These are phyloP conservation scores for Sporothrix phasma DNA, from an alignment of 2,329 filamentous ascomycete species.

Conservation along the genomic window DNA sequence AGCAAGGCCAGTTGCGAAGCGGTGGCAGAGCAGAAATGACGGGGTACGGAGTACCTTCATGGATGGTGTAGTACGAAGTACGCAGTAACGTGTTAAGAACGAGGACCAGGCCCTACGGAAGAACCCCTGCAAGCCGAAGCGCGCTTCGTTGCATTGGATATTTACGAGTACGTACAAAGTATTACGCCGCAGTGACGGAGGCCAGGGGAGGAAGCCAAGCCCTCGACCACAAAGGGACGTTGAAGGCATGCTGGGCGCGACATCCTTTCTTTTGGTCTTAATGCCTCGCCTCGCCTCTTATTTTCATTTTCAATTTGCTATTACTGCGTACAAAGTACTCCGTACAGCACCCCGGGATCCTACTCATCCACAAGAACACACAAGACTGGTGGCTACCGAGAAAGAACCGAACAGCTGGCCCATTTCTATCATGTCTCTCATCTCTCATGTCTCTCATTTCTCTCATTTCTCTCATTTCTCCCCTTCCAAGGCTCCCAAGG, in stretches of 20 bases:
- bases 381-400: slow-evolving; percentile 1
- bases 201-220: not conserved
- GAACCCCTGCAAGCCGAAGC: not conserved
- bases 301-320: not conserved
- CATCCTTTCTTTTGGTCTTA: too few relatives aligned
- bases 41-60: too few relatives aligned
- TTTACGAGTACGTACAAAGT: not conserved
- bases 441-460: too few relatives aligned
- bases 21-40: too few relatives aligned
- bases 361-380: not conserved
- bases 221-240: not conserved
- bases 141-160: not conserved
- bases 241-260: too few relatives aligned
- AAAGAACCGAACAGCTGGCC: slow-evolving; percentile 10
- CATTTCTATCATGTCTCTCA: too few relatives aligned
- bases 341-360: not conserved
- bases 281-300: too few relatives aligned
- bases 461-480: too few relatives aligned
- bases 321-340: not conserved
- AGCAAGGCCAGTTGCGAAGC: too few relatives aligned
- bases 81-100: not conserved
- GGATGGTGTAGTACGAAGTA: not conserved
- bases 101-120: not conserved
- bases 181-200: not conserved
- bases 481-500: not conserved